These are phyloP conservation scores for Lactuca sativa DNA, from an alignment of 129 eudicot species.

Conservation along the genomic window DNA sequence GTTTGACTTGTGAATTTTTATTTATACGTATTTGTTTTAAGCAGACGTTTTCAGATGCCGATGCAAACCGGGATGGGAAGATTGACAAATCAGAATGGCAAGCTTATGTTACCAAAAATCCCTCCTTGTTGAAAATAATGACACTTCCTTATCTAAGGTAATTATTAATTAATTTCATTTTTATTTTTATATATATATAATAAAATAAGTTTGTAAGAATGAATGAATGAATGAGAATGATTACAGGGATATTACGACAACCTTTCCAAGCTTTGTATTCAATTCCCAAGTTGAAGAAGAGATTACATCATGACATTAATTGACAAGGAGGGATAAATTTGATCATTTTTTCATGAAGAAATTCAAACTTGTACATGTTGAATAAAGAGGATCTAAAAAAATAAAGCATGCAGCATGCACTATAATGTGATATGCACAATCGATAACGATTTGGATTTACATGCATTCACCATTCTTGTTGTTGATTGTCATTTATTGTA, in stretches of 20 bases:
- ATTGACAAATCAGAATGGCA: conserved; percentile 90
- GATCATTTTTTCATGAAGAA: conserved; percentile 10
- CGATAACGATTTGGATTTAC: background rate
- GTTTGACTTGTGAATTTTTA: background rate
- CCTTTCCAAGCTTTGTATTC: conserved; percentile 39
- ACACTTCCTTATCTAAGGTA: conserved; percentile 94
- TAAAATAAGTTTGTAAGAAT: conserved; percentile 11
- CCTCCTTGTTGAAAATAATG: conserved; percentile 91
- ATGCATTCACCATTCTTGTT: background rate
- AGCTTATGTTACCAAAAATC: conserved; percentile 68
- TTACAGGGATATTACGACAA: conserved; percentile 40
- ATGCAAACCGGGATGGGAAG: conserved; percentile 76
- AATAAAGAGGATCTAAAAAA: conserved; percentile 23
- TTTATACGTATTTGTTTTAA: conserved; percentile 11
- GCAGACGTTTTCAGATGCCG: conserved; percentile 88
- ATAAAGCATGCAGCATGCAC: background rate
- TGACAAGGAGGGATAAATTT: conserved; percentile 5
- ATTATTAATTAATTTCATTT: background rate
- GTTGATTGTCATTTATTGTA: conserved; percentile 18
- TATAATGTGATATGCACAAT: conserved; percentile 2
- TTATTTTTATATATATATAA: background rate
- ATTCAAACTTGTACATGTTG: conserved; percentile 24
- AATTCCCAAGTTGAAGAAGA: conserved; percentile 43
- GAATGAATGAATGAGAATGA: background rate
- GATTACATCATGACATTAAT: conserved; percentile 3